Conservation (phyloP, 108 stramenopile genomes). For the Hondaea fermentalgiana region DNA sequence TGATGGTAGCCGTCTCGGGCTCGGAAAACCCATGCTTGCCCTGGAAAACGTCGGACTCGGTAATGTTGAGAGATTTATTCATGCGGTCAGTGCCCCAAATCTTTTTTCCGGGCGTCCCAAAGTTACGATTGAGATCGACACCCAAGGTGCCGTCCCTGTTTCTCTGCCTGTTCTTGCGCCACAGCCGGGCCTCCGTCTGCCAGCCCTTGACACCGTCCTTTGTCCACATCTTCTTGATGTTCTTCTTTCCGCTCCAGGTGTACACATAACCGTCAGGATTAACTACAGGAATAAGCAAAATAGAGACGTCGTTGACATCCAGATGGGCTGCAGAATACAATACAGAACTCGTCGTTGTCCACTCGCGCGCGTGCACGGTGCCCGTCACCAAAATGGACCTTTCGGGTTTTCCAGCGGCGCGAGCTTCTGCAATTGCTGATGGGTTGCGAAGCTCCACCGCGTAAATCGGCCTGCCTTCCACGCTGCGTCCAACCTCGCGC, state of each 20-base stretch:
- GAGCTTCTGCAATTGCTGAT: neutral
- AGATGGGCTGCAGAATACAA: neutral
- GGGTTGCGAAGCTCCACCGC: neutral
- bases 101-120: neutral
- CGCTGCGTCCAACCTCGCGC: neutral
- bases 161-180: neutral
- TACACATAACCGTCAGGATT: neutral
- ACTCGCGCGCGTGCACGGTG: constrained; percentile 13
- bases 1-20: neutral
- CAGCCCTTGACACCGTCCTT: neutral
- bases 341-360: neutral
- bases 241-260: neutral
- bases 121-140: neutral
- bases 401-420: neutral
- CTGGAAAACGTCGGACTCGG: neutral
- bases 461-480: neutral
- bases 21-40: neutral
- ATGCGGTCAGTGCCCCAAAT: constrained; percentile 9
- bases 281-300: neutral
- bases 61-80: constrained; percentile 6
- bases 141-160: neutral
- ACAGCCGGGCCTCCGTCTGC: neutral
- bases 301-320: neutral
- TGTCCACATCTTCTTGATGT: neutral
- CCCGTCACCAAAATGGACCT: neutral